Evolutionary conservation across 176 grass and related monocot genomes (phyloP), one percentile per base, ranked within the genome.

Genomic region (Phyllostachys edulis): DNA sequence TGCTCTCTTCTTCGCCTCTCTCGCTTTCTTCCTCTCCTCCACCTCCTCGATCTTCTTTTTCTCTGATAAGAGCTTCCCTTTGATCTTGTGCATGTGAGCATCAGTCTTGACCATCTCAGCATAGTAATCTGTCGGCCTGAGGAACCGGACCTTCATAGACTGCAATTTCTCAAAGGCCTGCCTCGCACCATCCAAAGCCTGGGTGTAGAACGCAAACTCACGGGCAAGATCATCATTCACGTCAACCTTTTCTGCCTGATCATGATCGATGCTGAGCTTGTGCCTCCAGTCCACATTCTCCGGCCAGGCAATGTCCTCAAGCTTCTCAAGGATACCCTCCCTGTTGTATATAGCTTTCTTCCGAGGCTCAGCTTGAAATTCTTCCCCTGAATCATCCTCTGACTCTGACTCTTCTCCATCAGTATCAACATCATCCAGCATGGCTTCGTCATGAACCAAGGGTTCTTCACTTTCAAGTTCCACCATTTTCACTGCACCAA

Each of bases 21-120:
- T 91, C 26, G 88, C 90, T 79, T 98, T 98, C 78, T 89, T 98
- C 69, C 93, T 91, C 83, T 93, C 93, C 67, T 98, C 96, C 7
- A 87, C 85, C 72, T 95, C 96, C 87, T 98, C 96, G 1, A 95
- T 98, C 82, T 83, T 90, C 87, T 95, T 94, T 88, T 98, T 98
- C 83, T 98, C 89, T 0, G 39, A 86, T 62, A 98, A 76, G 42
- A 98, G 80, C 67, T 89, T 95, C 71, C 90, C 87, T 63, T 95
- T 95, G 71, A 95, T 89, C 84, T 94, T 98, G 80, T 95, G 85
- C 96, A 98, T 98, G 82, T 98, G 96, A 41, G 80, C 21, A 50
- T 98, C 96, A 7, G 89, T 92, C 85, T 98, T 98, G 17, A 98
- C 96, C 93, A 98, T 98, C 83, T 98, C 96, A 0, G 96, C 96